Conservation (phyloP, 2,329 filamentous ascomycete species). For the Aspergillus phoenicis region DNA sequence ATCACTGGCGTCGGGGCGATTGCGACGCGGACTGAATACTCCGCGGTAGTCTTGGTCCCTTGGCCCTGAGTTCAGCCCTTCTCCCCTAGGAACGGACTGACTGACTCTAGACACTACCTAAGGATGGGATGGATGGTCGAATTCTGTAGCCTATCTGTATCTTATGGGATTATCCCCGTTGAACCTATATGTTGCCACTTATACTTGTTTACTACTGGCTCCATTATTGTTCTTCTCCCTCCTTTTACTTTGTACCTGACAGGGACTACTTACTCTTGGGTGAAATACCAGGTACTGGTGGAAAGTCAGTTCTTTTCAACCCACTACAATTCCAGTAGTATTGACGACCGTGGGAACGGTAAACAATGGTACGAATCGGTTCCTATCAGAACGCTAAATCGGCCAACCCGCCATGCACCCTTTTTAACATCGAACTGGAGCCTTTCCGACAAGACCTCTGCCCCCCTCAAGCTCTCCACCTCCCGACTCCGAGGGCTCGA, state of each 20-base stretch:
- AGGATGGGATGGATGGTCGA: neutral
- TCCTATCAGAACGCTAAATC: constrained; percentile 8
- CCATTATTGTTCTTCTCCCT: too few species aligned
- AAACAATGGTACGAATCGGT: neutral
- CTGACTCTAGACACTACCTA: too few species aligned
- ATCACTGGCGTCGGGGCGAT: neutral
- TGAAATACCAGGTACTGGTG: neutral
- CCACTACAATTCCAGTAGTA: neutral
- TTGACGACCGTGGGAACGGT: neutral
- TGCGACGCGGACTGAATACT: constrained; percentile 1
- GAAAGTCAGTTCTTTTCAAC: too few species aligned
- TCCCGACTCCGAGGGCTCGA: constrained; percentile 26
- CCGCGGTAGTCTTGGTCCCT: constrained; percentile 3
- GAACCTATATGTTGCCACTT: too few species aligned
- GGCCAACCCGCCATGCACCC: constrained; percentile 5
- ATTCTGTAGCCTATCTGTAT: neutral
- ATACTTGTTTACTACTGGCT: too few species aligned
- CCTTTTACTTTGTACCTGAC: too few species aligned
- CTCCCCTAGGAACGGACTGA: too few species aligned
- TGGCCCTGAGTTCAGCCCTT: neutral
- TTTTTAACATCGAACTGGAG: constrained; percentile 9
- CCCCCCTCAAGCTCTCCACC: constrained; percentile 23
- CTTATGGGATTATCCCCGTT: neutral
- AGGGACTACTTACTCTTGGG: neutral
- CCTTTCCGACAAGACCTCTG: constrained; percentile 3